Conservation (phyloP, 1,139 yeast species). For the Petasospora rhodanensis region DNA sequence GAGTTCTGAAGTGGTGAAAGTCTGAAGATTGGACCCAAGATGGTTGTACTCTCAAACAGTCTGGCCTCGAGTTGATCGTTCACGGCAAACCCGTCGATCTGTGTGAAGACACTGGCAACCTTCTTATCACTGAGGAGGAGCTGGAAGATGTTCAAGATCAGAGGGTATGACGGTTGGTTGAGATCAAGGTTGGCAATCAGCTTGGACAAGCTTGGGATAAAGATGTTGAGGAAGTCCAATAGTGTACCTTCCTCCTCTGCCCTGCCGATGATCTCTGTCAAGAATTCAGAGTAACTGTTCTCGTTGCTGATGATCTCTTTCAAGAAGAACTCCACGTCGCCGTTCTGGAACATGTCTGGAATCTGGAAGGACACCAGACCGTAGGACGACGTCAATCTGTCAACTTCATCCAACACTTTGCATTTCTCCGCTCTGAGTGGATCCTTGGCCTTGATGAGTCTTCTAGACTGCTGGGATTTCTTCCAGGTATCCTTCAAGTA, state of each 20-base stretch:
- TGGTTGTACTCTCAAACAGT: constrained; percentile 54
- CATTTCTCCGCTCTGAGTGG: constrained; percentile 35
- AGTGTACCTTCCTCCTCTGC: constrained; percentile 65
- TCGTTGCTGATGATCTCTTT: constrained; percentile 33
- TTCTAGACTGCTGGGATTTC: constrained; percentile 34
- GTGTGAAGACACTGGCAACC: constrained; percentile 58
- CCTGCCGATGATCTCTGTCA: constrained; percentile 52
- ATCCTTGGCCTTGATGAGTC: constrained; percentile 41
- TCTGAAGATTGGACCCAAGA: constrained; percentile 73
- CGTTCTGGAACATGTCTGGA: constrained; percentile 52
- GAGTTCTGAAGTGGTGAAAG: constrained; percentile 66
- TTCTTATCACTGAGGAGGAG: constrained; percentile 55
- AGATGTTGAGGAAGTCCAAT: constrained; percentile 52
- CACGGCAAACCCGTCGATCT: constrained; percentile 50
- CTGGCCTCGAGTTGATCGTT: constrained; percentile 31
- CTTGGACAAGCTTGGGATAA: constrained; percentile 45
- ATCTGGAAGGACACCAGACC: constrained; percentile 68
- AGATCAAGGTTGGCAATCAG: constrained; percentile 31
- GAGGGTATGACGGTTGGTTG: constrained; percentile 37
- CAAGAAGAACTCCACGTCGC: constrained; percentile 22
- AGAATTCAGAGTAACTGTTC: constrained; percentile 45
- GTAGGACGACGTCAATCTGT: constrained; percentile 56
- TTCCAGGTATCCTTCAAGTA: constrained; percentile 45
- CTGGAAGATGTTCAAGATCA: constrained; percentile 46
- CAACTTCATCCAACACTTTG: constrained; percentile 43